phyloP scores from a whole-genome alignment of 768 basidiomycete genomes.

The Coprinellus micaceus region DNA sequence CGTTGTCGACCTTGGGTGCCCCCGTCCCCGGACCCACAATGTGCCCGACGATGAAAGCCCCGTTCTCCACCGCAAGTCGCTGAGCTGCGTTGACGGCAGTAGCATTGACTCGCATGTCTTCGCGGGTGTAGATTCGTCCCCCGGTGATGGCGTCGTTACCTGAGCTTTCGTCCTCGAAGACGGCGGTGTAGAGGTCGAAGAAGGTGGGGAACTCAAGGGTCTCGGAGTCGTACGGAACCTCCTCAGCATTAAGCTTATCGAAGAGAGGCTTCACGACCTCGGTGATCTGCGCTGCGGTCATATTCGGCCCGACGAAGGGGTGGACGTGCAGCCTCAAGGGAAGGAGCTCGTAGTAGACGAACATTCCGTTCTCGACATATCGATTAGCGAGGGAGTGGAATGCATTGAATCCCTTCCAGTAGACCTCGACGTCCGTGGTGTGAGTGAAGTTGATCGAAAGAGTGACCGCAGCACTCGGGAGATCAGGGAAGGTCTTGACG shows the following conservation, averaged over 20 bases:
- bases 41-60: slow-evolving; percentile 7
- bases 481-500: slow-evolving; percentile 19
- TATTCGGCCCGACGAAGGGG: slow-evolving; percentile 14
- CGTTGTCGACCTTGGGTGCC: neutral
- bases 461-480: slow-evolving; percentile 9
- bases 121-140: slow-evolving; percentile 12
- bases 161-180: slow-evolving; percentile 13
- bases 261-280: slow-evolving; percentile 12
- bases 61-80: neutral
- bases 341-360: slow-evolving; percentile 14
- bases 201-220: slow-evolving; percentile 13
- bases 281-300: slow-evolving; percentile 6
- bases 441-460: slow-evolving; percentile 14
- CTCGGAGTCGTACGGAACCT: slow-evolving; percentile 6
- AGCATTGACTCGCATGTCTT: slow-evolving; percentile 9
- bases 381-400: slow-evolving; percentile 14
- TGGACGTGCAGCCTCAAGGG: slow-evolving; percentile 11
- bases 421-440: slow-evolving; percentile 9
- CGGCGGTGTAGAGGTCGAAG: slow-evolving; percentile 15
- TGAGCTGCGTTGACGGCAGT: slow-evolving; percentile 7
- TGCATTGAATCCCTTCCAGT: slow-evolving; percentile 13
- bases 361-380: slow-evolving; percentile 12
- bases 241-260: slow-evolving; percentile 5
- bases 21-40: neutral
- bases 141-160: slow-evolving; percentile 8